Percentiles rank a stretch among this genome's conserved stretches.
phyloP scores from a whole-genome alignment of 2,329 filamentous ascomycete species.

The Dothideomycetes sp. region DNA sequence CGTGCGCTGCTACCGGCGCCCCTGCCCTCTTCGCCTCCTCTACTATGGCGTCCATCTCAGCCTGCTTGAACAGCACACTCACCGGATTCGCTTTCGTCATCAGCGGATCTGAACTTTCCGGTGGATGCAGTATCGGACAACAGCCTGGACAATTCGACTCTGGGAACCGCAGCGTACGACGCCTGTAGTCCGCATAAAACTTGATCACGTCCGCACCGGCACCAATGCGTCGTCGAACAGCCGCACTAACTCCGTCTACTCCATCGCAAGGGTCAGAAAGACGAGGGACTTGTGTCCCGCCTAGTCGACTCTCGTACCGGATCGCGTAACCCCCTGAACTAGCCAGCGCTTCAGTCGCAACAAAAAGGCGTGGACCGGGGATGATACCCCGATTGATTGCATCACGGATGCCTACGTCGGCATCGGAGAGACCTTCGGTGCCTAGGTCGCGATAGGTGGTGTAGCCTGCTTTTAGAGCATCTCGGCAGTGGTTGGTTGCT shows the following conservation, averaged over 20 bases:
- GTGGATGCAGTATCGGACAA: constrained; percentile 14
- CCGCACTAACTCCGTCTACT: constrained; percentile 28
- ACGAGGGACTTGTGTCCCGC: constrained; percentile 12
- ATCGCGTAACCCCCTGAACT: constrained; percentile 40
- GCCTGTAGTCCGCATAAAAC: constrained; percentile 23
- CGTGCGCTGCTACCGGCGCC: constrained; percentile 21
- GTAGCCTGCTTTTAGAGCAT: constrained; percentile 45
- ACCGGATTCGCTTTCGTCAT: constrained; percentile 14
- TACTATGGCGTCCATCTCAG: constrained; percentile 21
- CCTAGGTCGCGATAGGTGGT: constrained; percentile 49
- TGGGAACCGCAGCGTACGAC: constrained; percentile 18
- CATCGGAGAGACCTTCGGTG: constrained; percentile 39
- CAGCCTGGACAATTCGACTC: constrained; percentile 16
- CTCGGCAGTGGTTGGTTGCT: constrained; percentile 41
- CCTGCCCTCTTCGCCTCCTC: constrained; percentile 15
- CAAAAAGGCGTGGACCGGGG: constrained; percentile 45
- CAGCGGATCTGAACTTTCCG: constrained; percentile 3
- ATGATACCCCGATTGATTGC: constrained; percentile 43
- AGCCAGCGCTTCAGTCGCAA: constrained; percentile 41
- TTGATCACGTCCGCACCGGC: constrained; percentile 23
- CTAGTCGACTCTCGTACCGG: constrained; percentile 30
- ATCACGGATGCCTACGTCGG: constrained; percentile 42
- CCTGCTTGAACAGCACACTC: constrained; percentile 15
- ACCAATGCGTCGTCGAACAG: constrained; percentile 18
- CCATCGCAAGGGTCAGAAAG: constrained; percentile 32